Evolutionary conservation across 345 rosid species (phyloP), one percentile per base, ranked within the genome.

Genomic region (Cardamine chenopodiifolia): DNA sequence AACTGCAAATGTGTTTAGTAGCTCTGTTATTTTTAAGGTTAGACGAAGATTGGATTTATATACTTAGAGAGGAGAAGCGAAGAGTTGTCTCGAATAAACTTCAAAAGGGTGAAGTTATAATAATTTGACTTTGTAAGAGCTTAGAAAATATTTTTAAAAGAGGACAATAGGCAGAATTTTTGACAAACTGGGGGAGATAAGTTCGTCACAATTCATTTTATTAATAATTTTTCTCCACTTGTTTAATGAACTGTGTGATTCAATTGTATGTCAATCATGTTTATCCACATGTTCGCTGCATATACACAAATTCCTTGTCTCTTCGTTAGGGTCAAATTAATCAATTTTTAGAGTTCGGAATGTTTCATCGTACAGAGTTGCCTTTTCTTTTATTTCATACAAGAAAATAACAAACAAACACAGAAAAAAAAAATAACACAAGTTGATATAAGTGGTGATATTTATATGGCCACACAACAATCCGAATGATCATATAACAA

Each of bases 361-460:
- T 47, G 50, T 25, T 55, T 74, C 52, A 18, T 58, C 20, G 68
- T 74, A 74, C 68, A 9, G 20, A 13, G 5, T 42, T 35, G 44
- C 53, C 50, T 48, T 59, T 67, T 47, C 25, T 53, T 57, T 74
- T 53, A 48, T 74, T 66, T 58, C 68, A 74, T 54, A 59, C 73
- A 57, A 65, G 29, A 57, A 39, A 65, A 11, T 32, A 45, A 54
- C 48, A 63, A 29, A 40, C 52, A 37, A 53, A 19, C 42, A 53
- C 37, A 35, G 39, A 15, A 26, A 31, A 62, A 7, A 15, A 26
- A 31, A 62, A 7, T 48, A 73, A 47, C 49, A 23, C 54, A 48
- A 67, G 15, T 18, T 31, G 44, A 57, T 66, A 57, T 66, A 32
- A 31, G 35, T 53, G 63, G 55, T n/a, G n/a, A n/a, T n/a, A n/a